Base-by-base conservation (phyloP, 805 yeast species). In the Pichia rugopelliculosa region DNA sequence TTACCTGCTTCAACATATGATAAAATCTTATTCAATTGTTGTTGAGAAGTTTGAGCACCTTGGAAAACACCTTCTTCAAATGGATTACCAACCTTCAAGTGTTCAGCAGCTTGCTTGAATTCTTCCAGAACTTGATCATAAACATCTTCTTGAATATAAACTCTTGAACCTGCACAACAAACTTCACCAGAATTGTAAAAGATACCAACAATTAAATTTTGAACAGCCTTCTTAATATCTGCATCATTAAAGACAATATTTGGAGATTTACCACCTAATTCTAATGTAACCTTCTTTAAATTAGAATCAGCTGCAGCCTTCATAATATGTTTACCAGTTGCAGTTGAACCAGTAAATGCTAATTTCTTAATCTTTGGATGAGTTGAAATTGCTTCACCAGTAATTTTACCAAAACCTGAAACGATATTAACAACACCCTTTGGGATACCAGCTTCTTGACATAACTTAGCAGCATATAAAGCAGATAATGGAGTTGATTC, bases 311-410 rank as follows among this genome's bases (percentile, higher is more conserved):
- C 87, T 58, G 88, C 87, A 53, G 75, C 70, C 54, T 73, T 74
- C 80, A 84, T 82, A 60, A 87, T 85, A 56, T 74, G 75, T 65
- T 84, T 79, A 60, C 90, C 90, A 53, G 88, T 82, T 41, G 84
- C 88, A 47, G 96, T 90, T 36, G 96, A 89, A 57, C 97, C 97
- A 48, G 97, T 90, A 72, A 90, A 90, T 12, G 96, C 95, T 62
- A 90, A 76, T 76, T 90, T 90, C 72, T 86, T 86, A 59, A 90
- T 80, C 65, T 76, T 80, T 59, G 82, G 83, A 70, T 90, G 96
- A 49, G 74, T 68, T 43, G 91, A 75, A 55, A 90, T 76, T 39
- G 88, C 84, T 53, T 79, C 79, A 67, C 97, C 97, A 46, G 91
- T 84, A 60, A 76, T 81, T 64, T 79, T 78, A 65, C 97, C 97